Evolutionary conservation across 2,329 filamentous ascomycete genomes (phyloP), one percentile per base, ranked within the genome.

Genomic region (Fusarium sp.): DNA sequence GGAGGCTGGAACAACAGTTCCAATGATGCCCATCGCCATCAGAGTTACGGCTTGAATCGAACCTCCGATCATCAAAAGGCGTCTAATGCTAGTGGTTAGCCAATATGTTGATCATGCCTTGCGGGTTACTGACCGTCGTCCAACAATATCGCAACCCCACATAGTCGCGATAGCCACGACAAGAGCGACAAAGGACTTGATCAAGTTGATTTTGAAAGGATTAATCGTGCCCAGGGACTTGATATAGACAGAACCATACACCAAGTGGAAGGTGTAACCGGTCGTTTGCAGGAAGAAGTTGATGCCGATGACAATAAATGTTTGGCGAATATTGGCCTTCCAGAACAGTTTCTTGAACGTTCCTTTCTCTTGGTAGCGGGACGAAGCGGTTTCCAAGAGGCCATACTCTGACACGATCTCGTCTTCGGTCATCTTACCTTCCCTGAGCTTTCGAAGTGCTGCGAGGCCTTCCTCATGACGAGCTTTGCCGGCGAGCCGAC

Each of bases 401-500:
- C 41, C 39, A 43, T 76, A 61, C 22, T 79, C 76, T 7, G 43
- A 59, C 11, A 74, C 43, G 18, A 78, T 78, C 37, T 79, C 72
- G 2, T 76, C 73, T 10, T 79, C 68, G 20, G 64, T 69, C 62
- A 75, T 77, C 6, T 52, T 57, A 9, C 78, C 78, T 7, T 66
- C 37, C 16, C 76, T 76, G 2, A 82, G 68, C 20, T 59, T 68
- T 1, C 64, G 59, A 9, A 82, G 71, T 9, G 72, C 63, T 2
- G 10, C 31, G 27, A 71, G 59, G 6, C 80, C 79, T 33, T 81
- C 78, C 10, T 82, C 78, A 1, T 67, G 48, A 8, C 78, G 75
- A 22, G 69, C 75, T 41, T 78, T 69, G 18, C 75, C 65, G 5
- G 81, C 66, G 5, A 82, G 78, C 80, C 80, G 81, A 7, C 74